phyloP scores from a whole-genome alignment of 495 filamentous ascomycete genomes.

The Trichoderma virens region DNA sequence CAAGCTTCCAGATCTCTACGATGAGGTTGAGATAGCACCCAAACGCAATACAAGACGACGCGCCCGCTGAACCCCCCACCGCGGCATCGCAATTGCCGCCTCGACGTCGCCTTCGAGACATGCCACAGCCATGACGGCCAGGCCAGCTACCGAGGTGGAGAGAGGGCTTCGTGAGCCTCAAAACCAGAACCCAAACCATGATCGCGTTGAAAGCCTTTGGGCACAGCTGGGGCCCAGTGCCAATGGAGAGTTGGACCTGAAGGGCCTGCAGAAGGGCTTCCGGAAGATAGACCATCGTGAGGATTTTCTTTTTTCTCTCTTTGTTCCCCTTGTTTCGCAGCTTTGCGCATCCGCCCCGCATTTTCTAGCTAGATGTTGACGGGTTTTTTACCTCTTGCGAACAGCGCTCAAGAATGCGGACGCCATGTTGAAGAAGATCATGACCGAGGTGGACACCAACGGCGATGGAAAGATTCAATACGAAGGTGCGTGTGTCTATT shows the following conservation, averaged over 20 bases:
- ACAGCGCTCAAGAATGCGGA: slow-evolving; percentile 91
- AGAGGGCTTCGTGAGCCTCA: slow-evolving; percentile 53
- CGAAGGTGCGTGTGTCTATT: slow-evolving; percentile 46
- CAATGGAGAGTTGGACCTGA: slow-evolving; percentile 72
- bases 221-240: slow-evolving; percentile 63
- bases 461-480: slow-evolving; percentile 86
- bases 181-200: slow-evolving; percentile 58
- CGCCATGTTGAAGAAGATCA: slow-evolving; percentile 68
- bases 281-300: slow-evolving; percentile 85
- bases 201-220: slow-evolving; percentile 75
- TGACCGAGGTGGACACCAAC: slow-evolving; percentile 74
- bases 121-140: slow-evolving; percentile 31
- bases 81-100: slow-evolving; percentile 4
- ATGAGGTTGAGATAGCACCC: neutral
- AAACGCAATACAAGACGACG: neutral
- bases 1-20: neutral
- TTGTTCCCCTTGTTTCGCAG: slow-evolving; percentile 1
- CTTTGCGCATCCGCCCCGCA: neutral
- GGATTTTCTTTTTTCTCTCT: neutral
- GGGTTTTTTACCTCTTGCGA: neutral
- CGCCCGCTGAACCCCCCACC: neutral
- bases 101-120: slow-evolving; percentile 10
- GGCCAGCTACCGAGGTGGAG: slow-evolving; percentile 35
- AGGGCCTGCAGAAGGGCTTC: slow-evolving; percentile 75
- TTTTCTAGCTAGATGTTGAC: slow-evolving; percentile 7